phyloP scores from a whole-genome alignment of 352 stramenopile genomes.

The Discostella stelligera region DNA sequence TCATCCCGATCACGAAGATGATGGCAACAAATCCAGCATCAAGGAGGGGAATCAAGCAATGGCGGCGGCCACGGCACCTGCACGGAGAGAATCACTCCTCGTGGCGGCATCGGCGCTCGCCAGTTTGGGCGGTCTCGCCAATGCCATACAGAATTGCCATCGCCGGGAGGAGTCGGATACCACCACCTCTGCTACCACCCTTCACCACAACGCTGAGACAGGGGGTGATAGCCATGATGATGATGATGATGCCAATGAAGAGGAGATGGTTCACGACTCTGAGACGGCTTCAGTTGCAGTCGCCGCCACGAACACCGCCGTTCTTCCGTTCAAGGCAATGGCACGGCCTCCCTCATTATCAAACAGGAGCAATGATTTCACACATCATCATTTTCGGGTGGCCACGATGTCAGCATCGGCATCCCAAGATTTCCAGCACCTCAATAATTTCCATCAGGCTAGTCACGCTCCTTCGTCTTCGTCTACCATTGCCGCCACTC shows the following conservation, averaged over 20 bases:
- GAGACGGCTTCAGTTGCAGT: too few relatives aligned
- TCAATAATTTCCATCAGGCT: too few relatives aligned
- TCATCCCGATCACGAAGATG: background rate
- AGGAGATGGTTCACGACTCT: too few relatives aligned
- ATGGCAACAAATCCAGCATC: background rate
- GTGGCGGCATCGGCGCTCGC: slow-evolving; percentile 25
- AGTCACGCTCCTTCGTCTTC: too few relatives aligned
- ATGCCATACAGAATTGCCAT: too few relatives aligned
- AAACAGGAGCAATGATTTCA: too few relatives aligned
- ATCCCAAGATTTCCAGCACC: too few relatives aligned
- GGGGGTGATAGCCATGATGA: background rate
- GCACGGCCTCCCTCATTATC: too few relatives aligned
- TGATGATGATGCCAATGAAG: slow-evolving; percentile 2
- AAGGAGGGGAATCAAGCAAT: background rate
- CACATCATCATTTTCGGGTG: too few relatives aligned
- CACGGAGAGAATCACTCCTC: slow-evolving; percentile 15
- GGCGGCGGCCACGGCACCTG: background rate
- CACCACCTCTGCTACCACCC: background rate
- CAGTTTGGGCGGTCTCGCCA: slow-evolving; percentile 2
- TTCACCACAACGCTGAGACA: background rate
- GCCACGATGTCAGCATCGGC: too few relatives aligned
- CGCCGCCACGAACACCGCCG: too few relatives aligned
- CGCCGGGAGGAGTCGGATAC: too few relatives aligned
- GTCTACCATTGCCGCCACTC: background rate
- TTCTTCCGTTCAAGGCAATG: background rate